phyloP scores from a whole-genome alignment of 345 rosid species.

The Syzygium oleosum region DNA sequence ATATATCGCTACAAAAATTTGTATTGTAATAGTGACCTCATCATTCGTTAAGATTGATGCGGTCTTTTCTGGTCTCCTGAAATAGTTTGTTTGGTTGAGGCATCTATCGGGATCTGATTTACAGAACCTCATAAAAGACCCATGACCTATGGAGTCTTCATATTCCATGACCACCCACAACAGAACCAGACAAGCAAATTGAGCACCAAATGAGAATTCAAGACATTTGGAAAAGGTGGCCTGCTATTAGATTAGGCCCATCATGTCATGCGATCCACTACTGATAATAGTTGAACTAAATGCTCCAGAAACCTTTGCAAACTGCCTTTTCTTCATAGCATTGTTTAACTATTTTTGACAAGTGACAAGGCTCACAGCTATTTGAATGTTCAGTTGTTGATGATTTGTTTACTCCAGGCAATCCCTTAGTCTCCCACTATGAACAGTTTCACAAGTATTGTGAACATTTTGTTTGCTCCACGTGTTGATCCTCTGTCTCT shows the following conservation, averaged over 20 bases:
- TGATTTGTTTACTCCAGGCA: background rate
- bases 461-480: background rate
- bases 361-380: background rate
- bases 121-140: background rate
- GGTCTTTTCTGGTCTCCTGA: background rate
- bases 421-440: background rate
- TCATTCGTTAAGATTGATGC: background rate
- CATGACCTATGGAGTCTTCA: background rate
- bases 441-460: background rate
- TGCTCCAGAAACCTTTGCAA: background rate
- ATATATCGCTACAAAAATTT: background rate
- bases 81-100: background rate
- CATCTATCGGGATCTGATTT: background rate
- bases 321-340: background rate
- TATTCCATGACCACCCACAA: background rate
- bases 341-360: background rate
- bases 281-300: background rate
- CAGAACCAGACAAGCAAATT: background rate
- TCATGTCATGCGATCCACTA: background rate
- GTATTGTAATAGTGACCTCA: background rate
- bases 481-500: background rate
- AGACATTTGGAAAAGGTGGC: background rate
- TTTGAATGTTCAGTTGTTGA: background rate
- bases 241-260: background rate
- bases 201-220: background rate